These are phyloP conservation scores for Populus alba DNA, from an alignment of 345 rosid species.

Conservation along the genomic window DNA sequence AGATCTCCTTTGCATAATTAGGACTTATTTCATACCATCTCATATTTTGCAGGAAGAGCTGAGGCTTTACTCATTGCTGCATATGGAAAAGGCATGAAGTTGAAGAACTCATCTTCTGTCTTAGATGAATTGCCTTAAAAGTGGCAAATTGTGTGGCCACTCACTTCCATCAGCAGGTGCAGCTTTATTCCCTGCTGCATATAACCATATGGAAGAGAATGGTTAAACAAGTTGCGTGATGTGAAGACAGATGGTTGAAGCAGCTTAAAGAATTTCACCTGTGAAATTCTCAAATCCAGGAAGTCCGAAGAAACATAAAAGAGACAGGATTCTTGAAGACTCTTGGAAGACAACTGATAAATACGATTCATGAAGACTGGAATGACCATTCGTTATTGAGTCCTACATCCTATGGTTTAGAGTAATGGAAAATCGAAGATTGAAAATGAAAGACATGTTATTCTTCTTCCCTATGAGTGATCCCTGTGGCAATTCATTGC, in stretches of 20 bases:
- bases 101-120: conserved; percentile 20
- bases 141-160: not conserved
- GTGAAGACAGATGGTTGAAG: not conserved
- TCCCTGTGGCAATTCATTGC: not conserved
- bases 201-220: not conserved
- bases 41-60: conserved; percentile 57
- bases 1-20: not conserved
- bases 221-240: not conserved
- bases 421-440: not conserved
- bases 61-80: conserved; percentile 87
- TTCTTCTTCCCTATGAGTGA: not conserved
- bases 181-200: not conserved
- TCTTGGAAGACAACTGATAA: not conserved
- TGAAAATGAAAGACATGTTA: not conserved
- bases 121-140: conserved; percentile 6
- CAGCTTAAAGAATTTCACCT: not conserved
- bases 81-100: conserved; percentile 57
- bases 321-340: not conserved
- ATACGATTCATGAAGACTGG: not conserved
- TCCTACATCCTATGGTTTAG: not conserved
- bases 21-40: not conserved
- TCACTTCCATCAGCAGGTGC: not conserved
- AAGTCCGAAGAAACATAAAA: not conserved
- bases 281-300: not conserved
- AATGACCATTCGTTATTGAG: not conserved